A percentile compares a stretch with the other conserved stretches of the same genome.
Evolutionary conservation across 2,329 filamentous ascomycete genomes (phyloP).

Genomic region (Fusarium sp.): DNA sequence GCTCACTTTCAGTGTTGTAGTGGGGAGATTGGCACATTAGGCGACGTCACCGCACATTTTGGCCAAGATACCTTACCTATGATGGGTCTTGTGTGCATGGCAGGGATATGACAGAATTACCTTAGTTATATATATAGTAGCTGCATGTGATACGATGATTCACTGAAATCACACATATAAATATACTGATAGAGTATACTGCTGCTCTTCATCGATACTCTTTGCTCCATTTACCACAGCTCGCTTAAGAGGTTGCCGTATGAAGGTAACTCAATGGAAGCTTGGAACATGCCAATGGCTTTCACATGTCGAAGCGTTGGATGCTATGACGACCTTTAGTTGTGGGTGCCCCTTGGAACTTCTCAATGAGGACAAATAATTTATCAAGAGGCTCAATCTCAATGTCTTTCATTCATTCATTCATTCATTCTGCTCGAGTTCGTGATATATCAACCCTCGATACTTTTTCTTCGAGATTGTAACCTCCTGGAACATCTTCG

Average conservation of each 20-base stretch:
- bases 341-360: background rate
- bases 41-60: conserved; percentile 35
- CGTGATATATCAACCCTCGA: background rate
- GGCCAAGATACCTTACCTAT: background rate
- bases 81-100: background rate
- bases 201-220: background rate
- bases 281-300: background rate
- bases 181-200: background rate
- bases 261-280: background rate
- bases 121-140: background rate
- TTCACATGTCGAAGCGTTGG: conserved; percentile 7
- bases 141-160: background rate
- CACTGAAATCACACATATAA: background rate
- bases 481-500: background rate
- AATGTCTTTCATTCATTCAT: too few species aligned
- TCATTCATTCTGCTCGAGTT: background rate
- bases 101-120: background rate
- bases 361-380: background rate
- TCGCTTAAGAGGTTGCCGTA: background rate
- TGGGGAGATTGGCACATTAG: conserved; percentile 10
- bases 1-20: background rate
- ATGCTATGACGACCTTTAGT: background rate
- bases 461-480: background rate
- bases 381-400: background rate
- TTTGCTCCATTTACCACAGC: background rate